Evolutionary conservation across 192 early-diverging fungal genomes (phyloP).

Genomic region (Kickxella alabastrina): DNA sequence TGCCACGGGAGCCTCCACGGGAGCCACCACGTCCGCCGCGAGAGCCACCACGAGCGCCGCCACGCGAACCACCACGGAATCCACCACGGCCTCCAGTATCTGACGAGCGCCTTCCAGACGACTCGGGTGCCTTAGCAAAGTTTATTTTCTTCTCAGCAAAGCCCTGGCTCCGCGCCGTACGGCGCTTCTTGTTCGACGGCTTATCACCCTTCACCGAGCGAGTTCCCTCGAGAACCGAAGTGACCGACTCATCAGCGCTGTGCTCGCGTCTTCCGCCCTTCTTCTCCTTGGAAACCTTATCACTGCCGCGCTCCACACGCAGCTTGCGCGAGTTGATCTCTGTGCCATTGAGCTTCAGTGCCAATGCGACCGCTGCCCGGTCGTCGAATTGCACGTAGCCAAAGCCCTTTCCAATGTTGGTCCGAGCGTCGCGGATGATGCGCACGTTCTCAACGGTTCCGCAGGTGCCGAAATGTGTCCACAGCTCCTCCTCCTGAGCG

Average conservation of each 20-base stretch:
- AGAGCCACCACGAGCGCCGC: slow-evolving; percentile 3
- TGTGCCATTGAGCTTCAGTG: slow-evolving; percentile 72
- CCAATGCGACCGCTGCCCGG: slow-evolving; percentile 67
- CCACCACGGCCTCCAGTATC: slow-evolving; percentile 6
- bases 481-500: slow-evolving; percentile 68
- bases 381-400: slow-evolving; percentile 87
- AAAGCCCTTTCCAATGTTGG: slow-evolving; percentile 91
- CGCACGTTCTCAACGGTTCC: slow-evolving; percentile 77
- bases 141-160: slow-evolving; percentile 32
- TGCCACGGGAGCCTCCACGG: slow-evolving; percentile 3
- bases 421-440: slow-evolving; percentile 75
- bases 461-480: slow-evolving; percentile 65
- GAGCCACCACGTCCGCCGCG: slow-evolving; percentile 9
- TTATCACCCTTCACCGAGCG: slow-evolving; percentile 54
- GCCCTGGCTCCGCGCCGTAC: slow-evolving; percentile 33
- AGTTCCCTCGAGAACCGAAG: slow-evolving; percentile 52
- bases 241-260: slow-evolving; percentile 9
- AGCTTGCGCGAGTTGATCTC: slow-evolving; percentile 55
- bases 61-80: slow-evolving; percentile 1
- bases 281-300: slow-evolving; percentile 40
- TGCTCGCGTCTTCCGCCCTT: slow-evolving; percentile 1
- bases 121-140: background rate
- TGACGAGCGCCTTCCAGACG: slow-evolving; percentile 2
- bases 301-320: slow-evolving; percentile 38
- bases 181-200: slow-evolving; percentile 47